Evolutionary conservation across 352 stramenopile species (phyloP).

Genomic region (Pythium coloratum): DNA sequence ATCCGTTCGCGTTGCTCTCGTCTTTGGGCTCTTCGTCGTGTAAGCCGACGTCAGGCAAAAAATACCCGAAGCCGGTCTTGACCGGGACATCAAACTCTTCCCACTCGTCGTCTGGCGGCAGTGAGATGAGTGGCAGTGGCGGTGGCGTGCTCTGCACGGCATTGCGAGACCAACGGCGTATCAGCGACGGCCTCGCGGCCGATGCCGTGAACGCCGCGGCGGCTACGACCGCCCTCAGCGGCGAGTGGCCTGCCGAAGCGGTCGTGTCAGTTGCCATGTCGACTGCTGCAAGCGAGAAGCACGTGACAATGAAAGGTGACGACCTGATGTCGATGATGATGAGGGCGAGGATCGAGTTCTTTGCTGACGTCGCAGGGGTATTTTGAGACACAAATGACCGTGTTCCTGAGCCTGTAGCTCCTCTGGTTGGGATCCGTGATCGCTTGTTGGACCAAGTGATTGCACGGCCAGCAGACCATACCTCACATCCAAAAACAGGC

Average conservation of each 20-base stretch:
- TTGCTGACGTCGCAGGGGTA: neutral
- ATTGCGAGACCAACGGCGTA: conserved; percentile 49
- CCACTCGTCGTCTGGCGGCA: conserved; percentile 65
- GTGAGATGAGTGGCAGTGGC: conserved; percentile 61
- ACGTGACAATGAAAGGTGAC: neutral
- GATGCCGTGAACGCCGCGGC: conserved; percentile 16
- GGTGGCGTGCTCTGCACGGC: conserved; percentile 43
- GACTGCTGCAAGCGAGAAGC: neutral
- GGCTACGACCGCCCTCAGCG: conserved; percentile 13
- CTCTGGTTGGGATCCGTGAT: neutral
- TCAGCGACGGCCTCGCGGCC: conserved; percentile 21
- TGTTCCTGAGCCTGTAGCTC: neutral
- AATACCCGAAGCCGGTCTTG: conserved; percentile 58
- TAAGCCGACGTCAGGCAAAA: conserved; percentile 44
- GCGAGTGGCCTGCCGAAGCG: neutral
- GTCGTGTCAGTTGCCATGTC: conserved; percentile 10
- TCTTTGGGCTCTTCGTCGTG: conserved; percentile 40
- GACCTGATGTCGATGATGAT: neutral
- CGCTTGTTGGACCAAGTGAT: neutral
- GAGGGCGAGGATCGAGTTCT: too few species aligned
- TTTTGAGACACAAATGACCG: neutral
- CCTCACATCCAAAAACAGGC: neutral
- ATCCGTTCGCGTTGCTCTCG: neutral
- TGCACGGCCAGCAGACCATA: neutral
- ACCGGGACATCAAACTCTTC: conserved; percentile 64